Conservation (phyloP, 2,329 filamentous ascomycete species). For the Sordariomycetes sp. region DNA sequence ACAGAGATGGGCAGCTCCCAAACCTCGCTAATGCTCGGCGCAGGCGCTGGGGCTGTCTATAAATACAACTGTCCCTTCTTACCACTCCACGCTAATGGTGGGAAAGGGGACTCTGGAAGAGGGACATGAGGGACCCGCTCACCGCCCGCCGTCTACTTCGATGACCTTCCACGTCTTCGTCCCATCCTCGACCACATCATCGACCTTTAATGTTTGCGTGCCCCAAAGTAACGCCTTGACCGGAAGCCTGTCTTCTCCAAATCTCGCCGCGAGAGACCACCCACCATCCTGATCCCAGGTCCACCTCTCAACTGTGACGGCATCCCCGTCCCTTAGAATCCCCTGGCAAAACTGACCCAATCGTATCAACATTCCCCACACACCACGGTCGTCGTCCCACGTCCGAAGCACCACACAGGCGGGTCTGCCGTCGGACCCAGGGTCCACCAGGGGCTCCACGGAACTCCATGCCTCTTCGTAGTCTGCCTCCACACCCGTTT, state of each 20-base stretch:
- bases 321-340: constrained; percentile 28
- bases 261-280: constrained; percentile 21
- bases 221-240: constrained; percentile 14
- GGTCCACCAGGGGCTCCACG: constrained; percentile 15
- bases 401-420: constrained; percentile 7
- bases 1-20: too few species aligned
- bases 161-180: constrained; percentile 15
- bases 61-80: too few species aligned
- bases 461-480: constrained; percentile 60
- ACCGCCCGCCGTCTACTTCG: constrained; percentile 6
- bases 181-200: constrained; percentile 10
- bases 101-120: too few species aligned
- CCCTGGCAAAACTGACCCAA: constrained; percentile 44
- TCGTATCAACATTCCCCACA: constrained; percentile 36
- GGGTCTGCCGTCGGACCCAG: not conserved
- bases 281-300: constrained; percentile 19
- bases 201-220: constrained; percentile 7
- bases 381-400: constrained; percentile 8
- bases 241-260: constrained; percentile 20
- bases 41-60: too few species aligned
- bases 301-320: constrained; percentile 41
- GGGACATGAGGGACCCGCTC: too few species aligned
- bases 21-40: too few species aligned
- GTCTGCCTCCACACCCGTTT: constrained; percentile 28
- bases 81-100: too few species aligned